phyloP scores from a whole-genome alignment of 805 yeast genomes.

The Blastobotrys mokoenaii region DNA sequence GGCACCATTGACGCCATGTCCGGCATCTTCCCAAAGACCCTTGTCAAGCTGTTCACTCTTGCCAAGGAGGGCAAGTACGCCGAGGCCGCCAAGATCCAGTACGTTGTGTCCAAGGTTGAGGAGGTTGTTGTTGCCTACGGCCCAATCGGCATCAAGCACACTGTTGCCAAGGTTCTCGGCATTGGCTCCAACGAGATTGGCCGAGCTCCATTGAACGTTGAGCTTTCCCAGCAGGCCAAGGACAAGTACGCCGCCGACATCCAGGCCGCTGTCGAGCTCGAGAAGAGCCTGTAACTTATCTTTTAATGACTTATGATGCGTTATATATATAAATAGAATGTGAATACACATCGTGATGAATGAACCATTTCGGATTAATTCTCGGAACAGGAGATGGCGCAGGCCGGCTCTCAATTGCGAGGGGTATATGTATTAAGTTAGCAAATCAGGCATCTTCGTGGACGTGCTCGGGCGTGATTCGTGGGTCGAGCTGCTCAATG shows the following conservation, averaged over 20 bases:
- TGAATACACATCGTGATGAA: neutral
- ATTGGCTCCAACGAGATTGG: conserved; percentile 39
- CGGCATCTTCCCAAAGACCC: conserved; percentile 45
- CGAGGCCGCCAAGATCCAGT: conserved; percentile 38
- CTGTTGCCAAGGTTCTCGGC: conserved; percentile 31
- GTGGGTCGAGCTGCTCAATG: neutral
- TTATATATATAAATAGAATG: neutral
- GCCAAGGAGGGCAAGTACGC: conserved; percentile 33
- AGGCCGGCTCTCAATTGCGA: too few relatives aligned
- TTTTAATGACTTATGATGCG: too few relatives aligned
- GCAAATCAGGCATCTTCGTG: too few relatives aligned
- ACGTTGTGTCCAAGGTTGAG: conserved; percentile 38
- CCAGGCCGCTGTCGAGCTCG: conserved; percentile 13
- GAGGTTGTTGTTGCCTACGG: conserved; percentile 36
- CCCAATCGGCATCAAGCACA: conserved; percentile 42
- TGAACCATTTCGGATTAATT: too few relatives aligned
- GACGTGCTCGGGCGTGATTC: too few relatives aligned
- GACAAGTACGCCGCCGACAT: conserved; percentile 10
- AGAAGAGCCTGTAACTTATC: conserved; percentile 14
- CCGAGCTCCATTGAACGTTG: conserved; percentile 36
- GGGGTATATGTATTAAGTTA: too few relatives aligned
- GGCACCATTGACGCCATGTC: conserved; percentile 48
- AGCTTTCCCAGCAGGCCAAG: conserved; percentile 11
- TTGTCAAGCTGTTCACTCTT: conserved; percentile 34
- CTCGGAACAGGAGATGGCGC: too few relatives aligned